Evolutionary conservation across 805 yeast species (phyloP).

Genomic region (Starmerella sirachaensis): DNA sequence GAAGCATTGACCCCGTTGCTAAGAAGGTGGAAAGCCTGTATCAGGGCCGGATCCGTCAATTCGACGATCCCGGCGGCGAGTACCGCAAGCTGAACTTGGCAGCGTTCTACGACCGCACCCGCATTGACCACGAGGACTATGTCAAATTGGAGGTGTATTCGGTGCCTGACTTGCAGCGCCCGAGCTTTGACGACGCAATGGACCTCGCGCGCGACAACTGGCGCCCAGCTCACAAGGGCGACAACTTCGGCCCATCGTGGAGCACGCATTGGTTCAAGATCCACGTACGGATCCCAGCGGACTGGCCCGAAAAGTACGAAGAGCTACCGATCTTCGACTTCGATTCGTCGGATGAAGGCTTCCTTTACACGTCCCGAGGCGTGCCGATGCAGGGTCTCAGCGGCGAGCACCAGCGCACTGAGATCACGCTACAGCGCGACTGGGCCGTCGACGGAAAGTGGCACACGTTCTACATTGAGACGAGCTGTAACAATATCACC

Average conservation of each 20-base stretch:
- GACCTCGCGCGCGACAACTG: slow-evolving; percentile 35
- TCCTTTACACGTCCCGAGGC: slow-evolving; percentile 58
- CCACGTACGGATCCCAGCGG: slow-evolving; percentile 47
- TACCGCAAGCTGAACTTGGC: slow-evolving; percentile 65
- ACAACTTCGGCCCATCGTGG: slow-evolving; percentile 90
- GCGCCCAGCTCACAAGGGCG: slow-evolving; percentile 41
- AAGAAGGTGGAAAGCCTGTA: slow-evolving; percentile 68
- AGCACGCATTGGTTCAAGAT: slow-evolving; percentile 89
- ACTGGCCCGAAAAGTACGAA: slow-evolving; percentile 40
- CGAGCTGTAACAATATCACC: slow-evolving; percentile 91
- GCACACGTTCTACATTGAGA: slow-evolving; percentile 68
- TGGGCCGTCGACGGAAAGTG: slow-evolving; percentile 40
- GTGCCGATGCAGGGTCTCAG: slow-evolving; percentile 72
- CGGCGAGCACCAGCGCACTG: slow-evolving; percentile 61
- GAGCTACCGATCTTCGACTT: slow-evolving; percentile 59
- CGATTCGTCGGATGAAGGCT: slow-evolving; percentile 80
- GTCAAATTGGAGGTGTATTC: slow-evolving; percentile 55
- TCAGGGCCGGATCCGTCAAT: slow-evolving; percentile 61
- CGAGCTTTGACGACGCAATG: slow-evolving; percentile 49
- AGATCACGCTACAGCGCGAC: slow-evolving; percentile 51
- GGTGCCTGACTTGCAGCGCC: slow-evolving; percentile 60
- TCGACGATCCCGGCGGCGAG: slow-evolving; percentile 61
- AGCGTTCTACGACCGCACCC: slow-evolving; percentile 55
- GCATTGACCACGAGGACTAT: slow-evolving; percentile 40
- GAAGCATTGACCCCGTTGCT: slow-evolving; percentile 48